Conservation (phyloP, 768 basidiomycete genomes). For the Cytidiella melzeri region DNA sequence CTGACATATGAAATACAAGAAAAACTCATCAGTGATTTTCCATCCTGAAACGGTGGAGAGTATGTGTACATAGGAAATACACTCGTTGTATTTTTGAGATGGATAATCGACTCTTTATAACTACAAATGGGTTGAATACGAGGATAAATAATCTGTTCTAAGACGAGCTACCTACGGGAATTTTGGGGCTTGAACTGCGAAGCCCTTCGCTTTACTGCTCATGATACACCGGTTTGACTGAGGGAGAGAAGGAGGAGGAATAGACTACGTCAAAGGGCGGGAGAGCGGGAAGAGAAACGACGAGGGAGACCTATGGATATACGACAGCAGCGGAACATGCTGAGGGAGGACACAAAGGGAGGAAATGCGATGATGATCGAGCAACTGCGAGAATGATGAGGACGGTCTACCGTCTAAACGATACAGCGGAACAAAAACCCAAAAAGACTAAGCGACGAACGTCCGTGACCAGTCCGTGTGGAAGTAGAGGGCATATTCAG, state of each 20-base stretch:
- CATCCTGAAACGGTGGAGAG: too few species aligned
- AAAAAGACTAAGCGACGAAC: constrained; percentile 10
- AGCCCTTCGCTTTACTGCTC: constrained; percentile 39
- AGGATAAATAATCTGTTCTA: too few species aligned
- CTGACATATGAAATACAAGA: too few species aligned
- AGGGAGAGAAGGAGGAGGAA: constrained; percentile 5
- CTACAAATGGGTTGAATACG: too few species aligned
- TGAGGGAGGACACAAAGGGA: constrained; percentile 4
- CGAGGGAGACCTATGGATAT: constrained; percentile 9
- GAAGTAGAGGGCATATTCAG: constrained; percentile 1
- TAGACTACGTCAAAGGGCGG: not conserved
- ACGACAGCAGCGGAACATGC: constrained; percentile 3
- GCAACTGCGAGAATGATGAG: constrained; percentile 2
- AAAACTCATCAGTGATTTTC: too few species aligned
- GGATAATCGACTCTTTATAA: too few species aligned
- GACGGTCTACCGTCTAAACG: constrained; percentile 5
- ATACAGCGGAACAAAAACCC: constrained; percentile 1
- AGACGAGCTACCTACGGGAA: constrained; percentile 18
- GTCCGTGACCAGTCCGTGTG: constrained; percentile 10
- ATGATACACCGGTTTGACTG: constrained; percentile 9
- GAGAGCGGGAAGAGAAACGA: constrained; percentile 4
- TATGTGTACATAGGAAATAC: too few species aligned
- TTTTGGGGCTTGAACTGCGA: constrained; percentile 42
- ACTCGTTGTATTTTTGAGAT: too few species aligned
- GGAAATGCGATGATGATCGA: constrained; percentile 6